Evolutionary conservation across 768 basidiomycete species (phyloP).

Genomic region (Boletus subcaerulescens): DNA sequence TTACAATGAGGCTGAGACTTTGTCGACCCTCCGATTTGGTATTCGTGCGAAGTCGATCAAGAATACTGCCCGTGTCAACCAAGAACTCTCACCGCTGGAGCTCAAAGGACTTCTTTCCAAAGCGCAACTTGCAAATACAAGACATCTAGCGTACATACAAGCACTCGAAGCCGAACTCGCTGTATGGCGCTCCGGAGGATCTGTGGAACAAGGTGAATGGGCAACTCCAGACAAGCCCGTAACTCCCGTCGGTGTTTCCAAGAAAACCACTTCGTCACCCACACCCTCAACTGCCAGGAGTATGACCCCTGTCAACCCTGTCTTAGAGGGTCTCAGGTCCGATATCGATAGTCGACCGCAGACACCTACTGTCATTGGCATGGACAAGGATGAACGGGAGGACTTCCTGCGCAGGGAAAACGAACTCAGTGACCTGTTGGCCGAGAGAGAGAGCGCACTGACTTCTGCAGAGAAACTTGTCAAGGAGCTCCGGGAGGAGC

Average conservation of each 20-base stretch:
- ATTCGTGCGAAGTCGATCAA: slow-evolving; percentile 99
- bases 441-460: slow-evolving; percentile 86
- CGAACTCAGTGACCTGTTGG: slow-evolving; percentile 88
- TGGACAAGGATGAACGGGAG: slow-evolving; percentile 96
- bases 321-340: slow-evolving; percentile 64
- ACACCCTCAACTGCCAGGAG: slow-evolving; percentile 66
- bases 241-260: slow-evolving; percentile 40
- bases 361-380: slow-evolving; percentile 82
- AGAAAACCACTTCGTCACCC: slow-evolving; percentile 53
- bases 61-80: slow-evolving; percentile 98
- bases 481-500: slow-evolving; percentile 84
- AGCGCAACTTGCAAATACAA: slow-evolving; percentile 80
- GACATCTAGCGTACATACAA: slow-evolving; percentile 82
- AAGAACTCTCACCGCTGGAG: slow-evolving; percentile 93
- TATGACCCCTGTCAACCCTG: slow-evolving; percentile 73
- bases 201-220: slow-evolving; percentile 84
- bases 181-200: slow-evolving; percentile 84
- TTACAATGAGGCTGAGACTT: slow-evolving; percentile 95
- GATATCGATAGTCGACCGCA: slow-evolving; percentile 84
- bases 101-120: slow-evolving; percentile 91
- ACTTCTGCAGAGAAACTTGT: slow-evolving; percentile 80
- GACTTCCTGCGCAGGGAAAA: slow-evolving; percentile 97
- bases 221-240: slow-evolving; percentile 61
- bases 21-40: slow-evolving; percentile 97
- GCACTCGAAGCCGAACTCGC: slow-evolving; percentile 89